Conservation (phyloP, 495 filamentous ascomycete species). For the Penicillium maclennaniae region DNA sequence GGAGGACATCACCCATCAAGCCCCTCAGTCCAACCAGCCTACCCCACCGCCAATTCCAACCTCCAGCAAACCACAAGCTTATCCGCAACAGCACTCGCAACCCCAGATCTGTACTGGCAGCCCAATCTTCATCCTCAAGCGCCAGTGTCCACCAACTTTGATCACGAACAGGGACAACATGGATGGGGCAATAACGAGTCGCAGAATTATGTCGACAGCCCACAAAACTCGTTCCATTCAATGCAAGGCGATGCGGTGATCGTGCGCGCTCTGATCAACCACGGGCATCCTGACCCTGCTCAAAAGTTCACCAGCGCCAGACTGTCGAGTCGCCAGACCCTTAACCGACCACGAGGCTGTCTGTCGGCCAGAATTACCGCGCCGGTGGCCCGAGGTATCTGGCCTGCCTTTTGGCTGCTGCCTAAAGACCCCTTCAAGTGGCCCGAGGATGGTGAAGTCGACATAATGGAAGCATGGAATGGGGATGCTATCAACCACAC, state of each 20-base stretch:
- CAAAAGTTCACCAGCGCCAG: conserved; percentile 29
- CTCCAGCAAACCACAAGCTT: conserved; percentile 22
- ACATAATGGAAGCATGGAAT: conserved; percentile 30
- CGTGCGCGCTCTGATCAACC: conserved; percentile 27
- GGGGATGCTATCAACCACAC: conserved; percentile 28
- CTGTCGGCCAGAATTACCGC: conserved; percentile 27
- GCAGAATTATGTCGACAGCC: conserved; percentile 27
- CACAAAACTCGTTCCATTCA: conserved; percentile 29
- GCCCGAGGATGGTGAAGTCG: conserved; percentile 29
- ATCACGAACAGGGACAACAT: conserved; percentile 26
- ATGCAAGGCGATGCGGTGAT: conserved; percentile 26
- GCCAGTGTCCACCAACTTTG: conserved; percentile 22
- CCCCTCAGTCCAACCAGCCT: conserved; percentile 16
- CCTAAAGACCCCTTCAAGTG: conserved; percentile 32
- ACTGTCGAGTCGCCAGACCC: conserved; percentile 25
- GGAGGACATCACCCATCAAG: conserved; percentile 17
- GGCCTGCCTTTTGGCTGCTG: conserved; percentile 33
- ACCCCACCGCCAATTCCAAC: conserved; percentile 27
- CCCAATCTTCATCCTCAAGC: conserved; percentile 25
- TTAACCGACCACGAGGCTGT: conserved; percentile 25
- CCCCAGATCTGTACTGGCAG: conserved; percentile 28
- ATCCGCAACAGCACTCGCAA: conserved; percentile 22
- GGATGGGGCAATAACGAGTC: conserved; percentile 29
- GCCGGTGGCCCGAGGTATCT: conserved; percentile 26
- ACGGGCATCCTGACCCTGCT: conserved; percentile 20